Conservation (phyloP, 371 early-diverging fungal species). For the Chytridium lagenaria region DNA sequence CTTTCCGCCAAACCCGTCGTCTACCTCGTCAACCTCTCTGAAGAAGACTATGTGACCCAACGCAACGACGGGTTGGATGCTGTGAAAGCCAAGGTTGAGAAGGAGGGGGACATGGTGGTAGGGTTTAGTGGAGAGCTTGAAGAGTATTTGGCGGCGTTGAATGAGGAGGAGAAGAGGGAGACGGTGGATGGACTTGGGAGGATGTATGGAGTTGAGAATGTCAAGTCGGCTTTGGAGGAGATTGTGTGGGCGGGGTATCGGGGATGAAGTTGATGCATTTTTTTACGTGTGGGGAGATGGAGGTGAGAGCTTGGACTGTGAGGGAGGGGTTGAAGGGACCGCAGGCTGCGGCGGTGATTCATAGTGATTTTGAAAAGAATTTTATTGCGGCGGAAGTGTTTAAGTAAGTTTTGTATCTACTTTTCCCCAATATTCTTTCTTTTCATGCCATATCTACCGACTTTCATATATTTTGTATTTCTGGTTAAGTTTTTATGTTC, state of each 20-base stretch:
- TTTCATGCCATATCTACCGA: no score
- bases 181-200: slow-evolving; percentile 66
- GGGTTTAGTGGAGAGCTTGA: slow-evolving; percentile 90
- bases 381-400: slow-evolving; percentile 96
- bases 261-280: slow-evolving; percentile 91
- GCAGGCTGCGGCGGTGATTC: slow-evolving; percentile 96
- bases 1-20: slow-evolving; percentile 98
- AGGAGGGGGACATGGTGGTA: slow-evolving; percentile 77
- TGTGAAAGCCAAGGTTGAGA: slow-evolving; percentile 76
- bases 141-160: slow-evolving; percentile 44
- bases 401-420: background rate
- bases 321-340: slow-evolving; percentile 89
- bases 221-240: slow-evolving; percentile 76
- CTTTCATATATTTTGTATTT: no score
- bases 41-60: slow-evolving; percentile 77
- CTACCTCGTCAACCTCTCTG: slow-evolving; percentile 90
- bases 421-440: no score
- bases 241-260: slow-evolving; percentile 92
- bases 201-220: slow-evolving; percentile 36
- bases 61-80: slow-evolving; percentile 77
- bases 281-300: slow-evolving; percentile 96
- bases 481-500: no score
- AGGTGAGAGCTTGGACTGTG: slow-evolving; percentile 97
- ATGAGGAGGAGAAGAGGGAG: slow-evolving; percentile 61
- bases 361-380: slow-evolving; percentile 92